Conservation (phyloP, 2,329 filamentous ascomycete genomes). For the Chrysoporthe puriensis region DNA sequence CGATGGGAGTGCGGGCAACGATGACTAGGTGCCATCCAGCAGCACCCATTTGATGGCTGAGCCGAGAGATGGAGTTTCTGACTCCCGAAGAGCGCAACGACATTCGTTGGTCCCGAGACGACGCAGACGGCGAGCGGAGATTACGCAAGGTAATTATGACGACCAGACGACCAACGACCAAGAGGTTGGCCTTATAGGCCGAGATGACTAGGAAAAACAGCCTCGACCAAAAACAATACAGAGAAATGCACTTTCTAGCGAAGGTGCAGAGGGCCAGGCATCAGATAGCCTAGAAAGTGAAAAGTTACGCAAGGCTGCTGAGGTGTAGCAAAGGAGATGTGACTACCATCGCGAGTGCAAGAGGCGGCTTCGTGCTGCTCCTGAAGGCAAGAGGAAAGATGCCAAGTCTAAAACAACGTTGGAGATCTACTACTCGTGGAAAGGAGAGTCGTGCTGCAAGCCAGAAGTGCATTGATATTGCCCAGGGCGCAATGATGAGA, state of each 20-base stretch:
- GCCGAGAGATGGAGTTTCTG: constrained; percentile 10
- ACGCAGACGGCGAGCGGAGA: neutral
- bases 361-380: neutral
- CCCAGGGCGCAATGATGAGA: neutral
- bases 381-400: neutral
- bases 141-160: neutral
- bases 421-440: neutral
- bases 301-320: neutral
- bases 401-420: neutral
- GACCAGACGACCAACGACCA: neutral
- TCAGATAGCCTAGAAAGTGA: neutral
- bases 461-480: neutral
- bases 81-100: neutral
- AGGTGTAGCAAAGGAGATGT: neutral
- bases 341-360: neutral
- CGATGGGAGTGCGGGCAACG: constrained; percentile 59
- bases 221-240: neutral
- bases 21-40: constrained; percentile 37
- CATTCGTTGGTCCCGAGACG: neutral
- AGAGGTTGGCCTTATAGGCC: neutral
- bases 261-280: neutral
- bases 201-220: neutral
- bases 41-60: constrained; percentile 25
- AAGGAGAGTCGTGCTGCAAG: neutral
- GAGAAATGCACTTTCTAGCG: neutral